These are phyloP conservation scores for Nosema muscidifuracis DNA, from an alignment of 371 early-diverging fungal genomes.

Conservation along the genomic window DNA sequence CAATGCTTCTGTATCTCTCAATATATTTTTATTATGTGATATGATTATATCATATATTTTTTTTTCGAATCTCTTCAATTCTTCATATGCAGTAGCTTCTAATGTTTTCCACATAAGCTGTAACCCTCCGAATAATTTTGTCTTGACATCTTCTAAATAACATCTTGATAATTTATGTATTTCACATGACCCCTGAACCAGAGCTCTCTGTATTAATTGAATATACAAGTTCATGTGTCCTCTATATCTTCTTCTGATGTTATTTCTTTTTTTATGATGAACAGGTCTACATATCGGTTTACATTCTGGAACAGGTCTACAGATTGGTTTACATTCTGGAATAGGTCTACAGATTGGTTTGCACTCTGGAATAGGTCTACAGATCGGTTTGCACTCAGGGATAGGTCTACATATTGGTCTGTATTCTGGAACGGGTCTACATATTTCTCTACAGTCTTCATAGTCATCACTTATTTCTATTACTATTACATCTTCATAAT, in stretches of 20 bases:
- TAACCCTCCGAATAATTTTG: not conserved
- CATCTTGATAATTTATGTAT: not conserved
- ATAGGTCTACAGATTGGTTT: not conserved
- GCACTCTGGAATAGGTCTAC: too few relatives aligned
- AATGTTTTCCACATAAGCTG: not conserved
- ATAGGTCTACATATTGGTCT: too few relatives aligned
- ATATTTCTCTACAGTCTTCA: too few relatives aligned
- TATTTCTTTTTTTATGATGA: not conserved
- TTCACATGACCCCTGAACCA: not conserved
- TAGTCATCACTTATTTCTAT: too few relatives aligned
- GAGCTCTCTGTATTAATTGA: not conserved
- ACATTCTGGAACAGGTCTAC: not conserved
- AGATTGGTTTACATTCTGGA: not conserved
- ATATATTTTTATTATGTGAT: not conserved
- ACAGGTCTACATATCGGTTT: not conserved
- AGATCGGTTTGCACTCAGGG: too few relatives aligned
- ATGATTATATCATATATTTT: not conserved
- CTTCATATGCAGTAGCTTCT: not conserved
- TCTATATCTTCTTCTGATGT: too few relatives aligned
- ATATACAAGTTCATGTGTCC: too few relatives aligned
- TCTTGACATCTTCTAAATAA: not conserved
- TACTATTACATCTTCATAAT: too few relatives aligned
- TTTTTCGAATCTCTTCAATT: not conserved
- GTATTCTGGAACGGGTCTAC: too few relatives aligned
- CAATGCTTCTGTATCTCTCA: conserved; percentile 1